These are phyloP conservation scores for Entoloma clypeatum DNA, from an alignment of 1,284 basidiomycete species.

Conservation along the genomic window DNA sequence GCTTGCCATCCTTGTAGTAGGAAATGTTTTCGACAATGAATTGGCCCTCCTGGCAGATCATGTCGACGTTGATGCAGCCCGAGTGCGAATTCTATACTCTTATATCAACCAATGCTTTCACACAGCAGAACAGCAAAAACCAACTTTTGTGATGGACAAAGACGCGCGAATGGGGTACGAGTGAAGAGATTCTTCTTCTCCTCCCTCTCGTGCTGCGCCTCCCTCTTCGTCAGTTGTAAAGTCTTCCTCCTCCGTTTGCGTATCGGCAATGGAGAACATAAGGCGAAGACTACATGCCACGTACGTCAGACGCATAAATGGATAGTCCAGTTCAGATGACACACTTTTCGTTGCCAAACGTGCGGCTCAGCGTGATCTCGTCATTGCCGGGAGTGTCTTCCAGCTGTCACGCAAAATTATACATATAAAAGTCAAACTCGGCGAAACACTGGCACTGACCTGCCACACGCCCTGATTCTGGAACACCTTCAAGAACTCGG, in stretches of 20 bases:
- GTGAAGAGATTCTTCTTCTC: slow-evolving; percentile 38
- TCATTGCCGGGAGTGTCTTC: slow-evolving; percentile 73
- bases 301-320: background rate
- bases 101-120: background rate
- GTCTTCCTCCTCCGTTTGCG: slow-evolving; percentile 48
- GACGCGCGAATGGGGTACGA: slow-evolving; percentile 74
- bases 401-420: slow-evolving; percentile 45
- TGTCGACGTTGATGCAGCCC: slow-evolving; percentile 77
- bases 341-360: slow-evolving; percentile 90
- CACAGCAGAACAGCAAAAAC: slow-evolving; percentile 10
- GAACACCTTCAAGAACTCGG: slow-evolving; percentile 81
- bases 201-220: slow-evolving; percentile 35
- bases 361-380: slow-evolving; percentile 78
- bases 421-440: slow-evolving; percentile 1
- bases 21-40: slow-evolving; percentile 90
- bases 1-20: slow-evolving; percentile 71
- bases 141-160: slow-evolving; percentile 82
- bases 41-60: slow-evolving; percentile 78
- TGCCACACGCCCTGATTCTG: slow-evolving; percentile 74
- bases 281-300: slow-evolving; percentile 58
- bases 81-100: slow-evolving; percentile 36
- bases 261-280: slow-evolving; percentile 82
- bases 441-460: slow-evolving; percentile 36
- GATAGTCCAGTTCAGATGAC: slow-evolving; percentile 22
- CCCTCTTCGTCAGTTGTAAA: slow-evolving; percentile 37